These are phyloP conservation scores for Thermothielavioides terrestris DNA, from an alignment of 495 filamentous ascomycete species.

Conservation along the genomic window DNA sequence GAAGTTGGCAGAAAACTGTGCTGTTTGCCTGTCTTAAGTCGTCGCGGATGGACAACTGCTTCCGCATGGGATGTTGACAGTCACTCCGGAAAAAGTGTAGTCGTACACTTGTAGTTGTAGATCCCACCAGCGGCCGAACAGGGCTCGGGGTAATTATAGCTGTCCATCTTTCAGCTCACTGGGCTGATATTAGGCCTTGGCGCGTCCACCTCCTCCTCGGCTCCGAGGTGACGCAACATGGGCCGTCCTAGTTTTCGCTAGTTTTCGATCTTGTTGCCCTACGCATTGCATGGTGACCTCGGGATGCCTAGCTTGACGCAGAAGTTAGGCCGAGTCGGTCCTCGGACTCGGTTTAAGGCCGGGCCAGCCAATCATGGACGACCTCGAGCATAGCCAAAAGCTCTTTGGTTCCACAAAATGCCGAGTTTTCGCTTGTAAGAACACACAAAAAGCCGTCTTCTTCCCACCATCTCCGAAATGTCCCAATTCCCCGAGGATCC, in stretches of 20 bases:
- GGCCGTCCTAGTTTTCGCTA: not conserved
- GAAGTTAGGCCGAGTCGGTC: not conserved
- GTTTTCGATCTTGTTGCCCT: not conserved
- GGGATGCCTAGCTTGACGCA: not conserved
- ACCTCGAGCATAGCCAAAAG: not conserved
- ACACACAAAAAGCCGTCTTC: not conserved
- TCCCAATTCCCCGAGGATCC: not conserved
- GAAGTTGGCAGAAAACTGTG: no score
- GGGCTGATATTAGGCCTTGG: no score
- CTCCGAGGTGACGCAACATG: not conserved
- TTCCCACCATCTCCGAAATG: not conserved
- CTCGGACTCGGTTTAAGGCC: not conserved
- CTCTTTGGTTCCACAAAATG: slow-evolving; percentile 5
- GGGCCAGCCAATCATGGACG: not conserved
- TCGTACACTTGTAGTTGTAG: no score
- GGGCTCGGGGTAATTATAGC: no score
- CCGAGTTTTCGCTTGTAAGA: not conserved
- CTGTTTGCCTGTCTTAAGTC: no score
- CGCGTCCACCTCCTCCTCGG: no score
- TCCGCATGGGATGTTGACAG: no score
- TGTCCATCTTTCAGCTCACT: no score
- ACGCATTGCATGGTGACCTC: not conserved
- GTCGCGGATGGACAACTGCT: no score
- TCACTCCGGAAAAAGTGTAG: no score
- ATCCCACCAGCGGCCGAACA: no score